Evolutionary conservation across 2,329 filamentous ascomycete species (phyloP).

Genomic region (Cladobotryum protrusum): DNA sequence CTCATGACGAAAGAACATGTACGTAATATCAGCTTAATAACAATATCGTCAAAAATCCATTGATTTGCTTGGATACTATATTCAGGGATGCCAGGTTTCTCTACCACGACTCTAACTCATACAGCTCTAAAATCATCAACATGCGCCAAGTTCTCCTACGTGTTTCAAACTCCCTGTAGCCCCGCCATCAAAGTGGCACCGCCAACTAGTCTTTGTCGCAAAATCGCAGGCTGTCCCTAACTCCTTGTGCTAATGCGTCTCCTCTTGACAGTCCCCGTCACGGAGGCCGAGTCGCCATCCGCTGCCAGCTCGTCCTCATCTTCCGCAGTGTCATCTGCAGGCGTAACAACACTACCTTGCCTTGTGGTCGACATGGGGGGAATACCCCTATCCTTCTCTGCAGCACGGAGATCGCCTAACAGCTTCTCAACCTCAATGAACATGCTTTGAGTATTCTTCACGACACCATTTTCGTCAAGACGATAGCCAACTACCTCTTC

Average conservation of each 20-base stretch:
- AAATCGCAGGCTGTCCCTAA: slow-evolving; percentile 18
- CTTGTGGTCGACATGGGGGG: slow-evolving; percentile 29
- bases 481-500: slow-evolving; percentile 53
- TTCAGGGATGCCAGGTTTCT: too few species aligned
- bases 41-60: too few species aligned
- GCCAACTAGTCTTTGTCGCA: slow-evolving; percentile 3
- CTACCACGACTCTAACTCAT: too few species aligned
- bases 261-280: slow-evolving; percentile 29
- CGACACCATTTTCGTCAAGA: slow-evolving; percentile 76
- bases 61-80: too few species aligned
- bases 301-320: slow-evolving; percentile 43
- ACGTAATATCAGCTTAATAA: too few species aligned
- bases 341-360: slow-evolving; percentile 32
- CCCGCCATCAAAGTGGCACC: not conserved
- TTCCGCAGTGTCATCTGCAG: slow-evolving; percentile 42
- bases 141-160: not conserved
- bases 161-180: not conserved
- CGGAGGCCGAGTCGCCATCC: slow-evolving; percentile 31
- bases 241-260: slow-evolving; percentile 30
- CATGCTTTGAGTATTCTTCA: slow-evolving; percentile 84
- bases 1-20: too few species aligned
- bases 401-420: slow-evolving; percentile 68
- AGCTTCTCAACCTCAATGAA: slow-evolving; percentile 79
- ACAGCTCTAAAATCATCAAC: not conserved
- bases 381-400: slow-evolving; percentile 51